phyloP scores from a whole-genome alignment of 2,329 filamentous ascomycete species.

The Purpureocillium takamizusanense region DNA sequence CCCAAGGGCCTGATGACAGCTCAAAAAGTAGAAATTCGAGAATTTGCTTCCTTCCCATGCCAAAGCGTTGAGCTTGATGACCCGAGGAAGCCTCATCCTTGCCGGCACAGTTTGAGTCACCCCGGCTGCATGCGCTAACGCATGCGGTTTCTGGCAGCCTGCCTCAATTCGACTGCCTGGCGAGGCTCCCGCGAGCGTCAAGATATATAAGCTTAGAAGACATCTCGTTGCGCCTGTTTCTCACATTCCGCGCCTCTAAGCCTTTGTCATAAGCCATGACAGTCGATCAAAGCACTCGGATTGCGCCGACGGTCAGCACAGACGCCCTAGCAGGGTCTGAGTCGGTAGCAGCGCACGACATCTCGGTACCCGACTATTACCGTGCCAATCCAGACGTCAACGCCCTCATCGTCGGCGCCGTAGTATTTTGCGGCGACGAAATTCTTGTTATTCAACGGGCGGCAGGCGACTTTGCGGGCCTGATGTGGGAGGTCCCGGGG shows the following conservation, averaged over 20 bases:
- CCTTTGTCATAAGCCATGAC: no score
- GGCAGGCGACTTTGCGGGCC: conserved; percentile 1
- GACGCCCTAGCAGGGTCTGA: neutral
- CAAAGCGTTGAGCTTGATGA: no score
- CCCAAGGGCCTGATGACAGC: no score
- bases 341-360: neutral
- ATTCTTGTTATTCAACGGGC: conserved; percentile 5
- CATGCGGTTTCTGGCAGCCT: no score
- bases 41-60: no score
- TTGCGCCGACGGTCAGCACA: neutral
- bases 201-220: no score
- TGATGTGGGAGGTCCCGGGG: conserved; percentile 6
- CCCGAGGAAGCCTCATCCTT: no score
- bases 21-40: no score
- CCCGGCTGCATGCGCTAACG: neutral
- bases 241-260: no score
- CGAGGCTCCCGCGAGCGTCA: neutral
- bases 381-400: conserved; percentile 1
- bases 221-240: no score
- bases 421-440: conserved; percentile 1
- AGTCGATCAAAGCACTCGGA: no score
- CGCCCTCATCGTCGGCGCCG: conserved; percentile 2
- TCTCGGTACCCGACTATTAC: conserved; percentile 1
- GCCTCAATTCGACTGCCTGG: neutral
- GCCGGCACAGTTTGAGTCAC: neutral